A percentile compares a stretch with the other conserved stretches of the same genome.
Conservation (phyloP, 139 green algal genomes). For the Tetratostichococcus sp. region DNA sequence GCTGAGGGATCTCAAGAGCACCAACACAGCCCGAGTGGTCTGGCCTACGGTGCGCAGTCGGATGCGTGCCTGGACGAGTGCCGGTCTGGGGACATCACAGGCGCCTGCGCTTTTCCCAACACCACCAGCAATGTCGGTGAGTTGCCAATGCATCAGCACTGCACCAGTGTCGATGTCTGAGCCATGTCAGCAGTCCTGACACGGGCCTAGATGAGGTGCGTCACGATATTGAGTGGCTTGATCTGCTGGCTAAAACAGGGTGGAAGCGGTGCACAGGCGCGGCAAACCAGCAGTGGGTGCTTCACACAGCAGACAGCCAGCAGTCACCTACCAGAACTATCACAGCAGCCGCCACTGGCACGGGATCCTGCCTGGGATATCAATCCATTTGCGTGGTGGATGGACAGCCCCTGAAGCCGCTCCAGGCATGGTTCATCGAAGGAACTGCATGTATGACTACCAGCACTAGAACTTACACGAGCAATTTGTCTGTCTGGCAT, state of each 20-base stretch:
- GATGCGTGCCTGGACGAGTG: background rate
- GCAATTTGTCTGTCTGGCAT: no score
- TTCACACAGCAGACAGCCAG: background rate
- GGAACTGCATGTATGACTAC: no score
- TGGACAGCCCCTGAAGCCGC: background rate
- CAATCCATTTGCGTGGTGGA: background rate
- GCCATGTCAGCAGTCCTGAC: background rate
- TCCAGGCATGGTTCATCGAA: background rate
- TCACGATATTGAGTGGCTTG: no score
- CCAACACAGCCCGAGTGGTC: no score
- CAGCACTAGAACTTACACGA: no score
- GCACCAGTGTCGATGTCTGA: background rate
- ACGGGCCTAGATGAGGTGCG: no score
- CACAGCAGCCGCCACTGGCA: background rate
- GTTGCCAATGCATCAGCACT: background rate
- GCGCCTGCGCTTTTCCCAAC: background rate
- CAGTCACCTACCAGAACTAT: background rate
- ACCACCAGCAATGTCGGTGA: background rate
- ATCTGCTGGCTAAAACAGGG: background rate
- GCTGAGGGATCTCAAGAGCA: no score
- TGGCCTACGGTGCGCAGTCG: background rate
- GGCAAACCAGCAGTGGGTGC: background rate
- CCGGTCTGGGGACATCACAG: background rate
- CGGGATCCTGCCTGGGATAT: background rate
- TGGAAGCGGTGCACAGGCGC: background rate